Evolutionary conservation across 257 asterid species (phyloP), one percentile per base, ranked within the genome.

Genomic region (Buddleja alternifolia): DNA sequence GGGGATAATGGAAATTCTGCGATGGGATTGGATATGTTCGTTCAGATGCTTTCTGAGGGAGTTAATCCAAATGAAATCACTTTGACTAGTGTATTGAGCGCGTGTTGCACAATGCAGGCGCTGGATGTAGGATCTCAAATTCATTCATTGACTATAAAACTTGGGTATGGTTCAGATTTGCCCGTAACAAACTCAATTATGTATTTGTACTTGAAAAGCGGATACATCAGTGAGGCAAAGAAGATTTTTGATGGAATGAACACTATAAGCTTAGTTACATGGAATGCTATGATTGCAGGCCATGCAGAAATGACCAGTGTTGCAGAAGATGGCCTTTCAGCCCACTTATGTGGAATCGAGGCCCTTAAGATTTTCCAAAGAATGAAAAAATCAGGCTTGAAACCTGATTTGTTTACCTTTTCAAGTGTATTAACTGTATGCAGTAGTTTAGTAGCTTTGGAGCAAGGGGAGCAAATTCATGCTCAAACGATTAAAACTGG

Each of bases 231-330:
- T 11, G 84, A 78, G 79, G 98, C 97, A 7, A 90, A 84, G 78
- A 81, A 81, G 83, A 20, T 93, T 80, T 90, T 93, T 56, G 85
- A 86, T 58, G 85, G 84, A 60, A 85, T 88, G 90, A 80, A 67
- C 54, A 61, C 50, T 10, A 25, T 79, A 32, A 78, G 80, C 77
- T 78, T 90, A 76, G 90, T 90, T 23, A 78, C 96, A 16, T 93
- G 97, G 98, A 93, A 93, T 48, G 87, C 97, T 16, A 86, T 90
- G 94, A 86, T 93, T 78, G 96, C 96, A 2, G 96, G 98, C 50
- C 84, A 85, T 64, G 92, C 90, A 39, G 92, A 93, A 24, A 78
- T 84, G 86, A 81, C 80, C 63, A 85, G 75, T 55, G 76, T 63
- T 17, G 77, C 77, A 7, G 81, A 73, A 69, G 86, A 85, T 39